Evolutionary conservation across 2,329 filamentous ascomycete species (phyloP).

Genomic region (Penicillium sp.): DNA sequence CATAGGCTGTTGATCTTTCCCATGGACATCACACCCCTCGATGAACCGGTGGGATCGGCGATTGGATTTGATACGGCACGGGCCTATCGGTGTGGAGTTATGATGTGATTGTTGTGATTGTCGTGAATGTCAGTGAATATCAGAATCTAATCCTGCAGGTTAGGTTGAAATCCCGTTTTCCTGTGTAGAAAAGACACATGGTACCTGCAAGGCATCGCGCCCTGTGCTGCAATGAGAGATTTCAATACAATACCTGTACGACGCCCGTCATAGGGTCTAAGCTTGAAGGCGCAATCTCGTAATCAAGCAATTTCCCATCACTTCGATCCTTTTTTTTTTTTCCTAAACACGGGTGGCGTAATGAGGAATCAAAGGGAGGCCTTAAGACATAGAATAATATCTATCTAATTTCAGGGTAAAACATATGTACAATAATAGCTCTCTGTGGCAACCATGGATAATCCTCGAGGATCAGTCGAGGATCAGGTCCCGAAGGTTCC

Average conservation of each 20-base stretch:
- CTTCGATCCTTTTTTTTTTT: background rate
- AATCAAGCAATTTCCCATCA: background rate
- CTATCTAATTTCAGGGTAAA: no score
- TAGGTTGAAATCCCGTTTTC: background rate
- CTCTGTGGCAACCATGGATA: background rate
- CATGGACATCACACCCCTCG: background rate
- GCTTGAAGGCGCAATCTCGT: background rate
- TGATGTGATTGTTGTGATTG: conserved; percentile 1
- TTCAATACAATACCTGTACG: background rate
- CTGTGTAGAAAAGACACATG: conserved; percentile 1
- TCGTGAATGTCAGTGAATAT: background rate
- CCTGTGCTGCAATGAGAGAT: background rate
- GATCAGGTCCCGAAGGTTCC: background rate
- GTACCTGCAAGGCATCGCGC: background rate
- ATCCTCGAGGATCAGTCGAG: background rate
- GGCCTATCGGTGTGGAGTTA: conserved; percentile 10
- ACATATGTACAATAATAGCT: background rate
- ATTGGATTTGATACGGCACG: conserved; percentile 10
- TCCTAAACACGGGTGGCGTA: background rate
- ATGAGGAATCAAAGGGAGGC: background rate
- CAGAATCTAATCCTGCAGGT: background rate
- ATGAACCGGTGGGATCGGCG: conserved; percentile 22
- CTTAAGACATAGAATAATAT: background rate
- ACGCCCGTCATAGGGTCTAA: background rate
- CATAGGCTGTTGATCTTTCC: conserved; percentile 10